Evolutionary conservation across 176 grass and related monocot genomes (phyloP), one percentile per base, ranked within the genome.

Genomic region (Carex scoparia): DNA sequence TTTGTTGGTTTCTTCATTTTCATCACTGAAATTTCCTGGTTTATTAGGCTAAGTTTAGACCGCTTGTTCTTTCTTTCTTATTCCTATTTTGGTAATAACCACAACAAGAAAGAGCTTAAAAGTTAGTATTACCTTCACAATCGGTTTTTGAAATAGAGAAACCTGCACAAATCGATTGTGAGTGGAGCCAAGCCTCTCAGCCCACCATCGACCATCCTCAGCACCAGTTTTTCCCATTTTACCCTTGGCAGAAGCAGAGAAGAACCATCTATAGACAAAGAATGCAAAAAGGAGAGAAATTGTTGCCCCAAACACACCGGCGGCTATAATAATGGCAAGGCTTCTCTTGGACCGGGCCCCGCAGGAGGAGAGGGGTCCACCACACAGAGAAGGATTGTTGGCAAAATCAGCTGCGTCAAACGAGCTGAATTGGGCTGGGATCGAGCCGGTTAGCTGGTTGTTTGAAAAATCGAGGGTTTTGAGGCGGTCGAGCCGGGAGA

Each of bases 91-190:
- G 28, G 74, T 79, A 57, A 31, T 58, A 57, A 58, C 74, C 11
- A 79, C 18, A 79, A 78, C 35, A 58, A 57, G 51, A 35, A 58
- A 58, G 53, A 79, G 32, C 12, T 14, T 56, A 77, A 15, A 77
- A 77, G 27, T 76, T 16, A 79, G 2, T 30, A 58, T 35, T 79
- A 79, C 93, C 87, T 98, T 98, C 42, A 94, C 93, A 87, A 98
- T 98, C n/a, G 96, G 96, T 64, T 98, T 92, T 90, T 98, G 96
- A 87, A 98, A 98, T 40, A 98, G 81, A 11, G 96, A 98, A 0
- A 98, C 96, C 0, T 93, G 96, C 12, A 67, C 80, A 9, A 98
- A 86, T 0, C 93, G 84, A 79, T 98, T 90, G 88, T 95, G 96
- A 30, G 96, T 80, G 0, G 88, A 80, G 23, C 87, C 87, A 79